These are phyloP conservation scores for Petrea volubilis DNA, from an alignment of 257 asterid genomes.

Conservation along the genomic window DNA sequence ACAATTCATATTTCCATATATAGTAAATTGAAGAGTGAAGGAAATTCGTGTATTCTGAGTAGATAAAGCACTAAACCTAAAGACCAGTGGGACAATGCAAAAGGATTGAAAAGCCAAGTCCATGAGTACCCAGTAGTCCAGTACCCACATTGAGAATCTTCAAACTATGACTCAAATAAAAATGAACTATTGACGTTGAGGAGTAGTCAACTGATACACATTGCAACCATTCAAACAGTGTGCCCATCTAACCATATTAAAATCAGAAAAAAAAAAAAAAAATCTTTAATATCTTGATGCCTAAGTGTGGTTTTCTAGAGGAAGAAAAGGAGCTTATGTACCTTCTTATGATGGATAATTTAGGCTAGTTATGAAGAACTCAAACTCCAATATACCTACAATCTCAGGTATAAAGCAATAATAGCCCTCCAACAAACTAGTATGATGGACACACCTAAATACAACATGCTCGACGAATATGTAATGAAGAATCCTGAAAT, in stretches of 20 bases:
- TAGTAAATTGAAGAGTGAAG: neutral
- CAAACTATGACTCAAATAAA: neutral
- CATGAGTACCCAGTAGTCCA: neutral
- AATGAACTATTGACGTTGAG: neutral
- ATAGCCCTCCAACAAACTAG: neutral
- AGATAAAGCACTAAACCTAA: slow-evolving; percentile 6
- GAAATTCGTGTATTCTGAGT: neutral
- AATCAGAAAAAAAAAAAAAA: neutral
- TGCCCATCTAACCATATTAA: neutral
- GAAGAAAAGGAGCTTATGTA: neutral
- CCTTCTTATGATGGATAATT: neutral
- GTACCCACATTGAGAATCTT: slow-evolving; percentile 3
- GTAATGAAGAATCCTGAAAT: neutral
- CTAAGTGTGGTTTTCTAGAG: neutral
- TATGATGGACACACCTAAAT: neutral
- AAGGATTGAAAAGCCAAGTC: neutral
- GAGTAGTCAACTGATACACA: neutral
- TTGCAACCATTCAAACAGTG: neutral
- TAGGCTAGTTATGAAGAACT: neutral
- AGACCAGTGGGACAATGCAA: neutral
- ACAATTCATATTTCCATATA: slow-evolving; percentile 12
- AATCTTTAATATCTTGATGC: neutral
- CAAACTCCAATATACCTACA: neutral
- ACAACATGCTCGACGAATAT: neutral
- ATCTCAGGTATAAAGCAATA: neutral